phyloP scores from a whole-genome alignment of 371 early-diverging fungal species.

The Mucor piriformis region DNA sequence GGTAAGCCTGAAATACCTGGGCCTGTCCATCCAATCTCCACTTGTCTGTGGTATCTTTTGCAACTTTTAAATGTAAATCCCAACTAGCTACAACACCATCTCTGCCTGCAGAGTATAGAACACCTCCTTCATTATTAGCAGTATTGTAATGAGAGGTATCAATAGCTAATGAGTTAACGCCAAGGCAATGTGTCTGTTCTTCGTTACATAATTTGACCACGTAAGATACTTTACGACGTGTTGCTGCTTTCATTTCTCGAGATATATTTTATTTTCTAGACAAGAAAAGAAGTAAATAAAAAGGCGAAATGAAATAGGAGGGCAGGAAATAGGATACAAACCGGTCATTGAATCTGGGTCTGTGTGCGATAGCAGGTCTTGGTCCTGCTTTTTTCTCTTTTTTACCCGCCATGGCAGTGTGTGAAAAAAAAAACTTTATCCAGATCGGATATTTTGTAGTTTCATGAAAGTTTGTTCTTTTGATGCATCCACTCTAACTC shows the following conservation, averaged over 20 bases:
- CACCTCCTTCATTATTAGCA: conserved; percentile 49
- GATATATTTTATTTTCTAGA: background rate
- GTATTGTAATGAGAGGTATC: conserved; percentile 43
- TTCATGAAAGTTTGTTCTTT: too few relatives aligned
- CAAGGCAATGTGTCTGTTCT: conserved; percentile 66
- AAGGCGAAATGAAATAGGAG: background rate
- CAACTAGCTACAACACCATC: conserved; percentile 90
- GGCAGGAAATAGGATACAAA: too few relatives aligned
- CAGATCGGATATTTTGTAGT: too few relatives aligned
- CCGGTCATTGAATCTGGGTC: too few relatives aligned
- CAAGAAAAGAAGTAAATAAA: background rate
- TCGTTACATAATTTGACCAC: conserved; percentile 58
- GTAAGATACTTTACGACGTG: conserved; percentile 62
- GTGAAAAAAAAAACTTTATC: too few relatives aligned
- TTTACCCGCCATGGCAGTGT: too few relatives aligned
- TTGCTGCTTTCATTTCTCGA: conserved; percentile 39
- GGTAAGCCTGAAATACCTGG: conserved; percentile 2
- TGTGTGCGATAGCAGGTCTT: too few relatives aligned
- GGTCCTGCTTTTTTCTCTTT: too few relatives aligned
- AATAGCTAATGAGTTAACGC: conserved; percentile 77
- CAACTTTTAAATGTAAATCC: conserved; percentile 66
- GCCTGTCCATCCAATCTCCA: conserved; percentile 12
- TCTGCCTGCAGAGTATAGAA: conserved; percentile 88
- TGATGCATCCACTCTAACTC: too few relatives aligned
- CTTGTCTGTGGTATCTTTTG: conserved; percentile 14